Conservation (phyloP, 108 stramenopile genomes). For the Nitzschia inconspicua region DNA sequence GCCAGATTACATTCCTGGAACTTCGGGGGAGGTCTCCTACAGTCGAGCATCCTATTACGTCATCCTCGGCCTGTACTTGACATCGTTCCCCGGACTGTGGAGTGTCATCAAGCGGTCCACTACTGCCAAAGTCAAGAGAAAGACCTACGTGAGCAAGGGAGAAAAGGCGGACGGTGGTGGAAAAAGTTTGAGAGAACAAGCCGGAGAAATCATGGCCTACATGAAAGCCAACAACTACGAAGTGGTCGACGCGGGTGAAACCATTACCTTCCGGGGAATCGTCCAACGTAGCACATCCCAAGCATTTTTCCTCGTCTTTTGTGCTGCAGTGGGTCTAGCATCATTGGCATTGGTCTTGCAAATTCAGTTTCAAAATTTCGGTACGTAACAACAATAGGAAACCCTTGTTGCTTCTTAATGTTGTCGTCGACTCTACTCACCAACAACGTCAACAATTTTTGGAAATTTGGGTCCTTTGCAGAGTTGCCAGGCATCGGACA, state of each 20-base stretch:
- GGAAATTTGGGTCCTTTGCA: neutral
- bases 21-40: conserved; percentile 53
- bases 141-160: conserved; percentile 68
- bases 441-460: conserved; percentile 1
- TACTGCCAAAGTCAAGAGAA: conserved; percentile 86
- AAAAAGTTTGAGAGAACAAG: conserved; percentile 71
- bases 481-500: conserved; percentile 64
- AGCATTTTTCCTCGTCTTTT: conserved; percentile 91
- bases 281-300: conserved; percentile 79
- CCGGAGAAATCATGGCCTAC: conserved; percentile 96
- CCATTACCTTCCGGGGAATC: conserved; percentile 88
- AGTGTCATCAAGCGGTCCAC: conserved; percentile 87
- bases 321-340: conserved; percentile 82
- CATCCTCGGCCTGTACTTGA: conserved; percentile 81
- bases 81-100: conserved; percentile 91
- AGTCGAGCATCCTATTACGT: conserved; percentile 88
- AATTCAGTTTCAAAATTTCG: conserved; percentile 81
- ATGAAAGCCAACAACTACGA: conserved; percentile 96
- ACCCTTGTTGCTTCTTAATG: neutral
- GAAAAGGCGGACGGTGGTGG: conserved; percentile 41
- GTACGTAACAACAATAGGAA: conserved; percentile 10
- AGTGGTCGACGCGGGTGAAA: conserved; percentile 87
- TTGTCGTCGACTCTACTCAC: neutral
- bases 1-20: conserved; percentile 26
- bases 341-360: conserved; percentile 87